A percentile compares a stretch with the other conserved stretches of the same genome.
Evolutionary conservation across 345 rosid genomes (phyloP).

Genomic region (Camelina laxa): DNA sequence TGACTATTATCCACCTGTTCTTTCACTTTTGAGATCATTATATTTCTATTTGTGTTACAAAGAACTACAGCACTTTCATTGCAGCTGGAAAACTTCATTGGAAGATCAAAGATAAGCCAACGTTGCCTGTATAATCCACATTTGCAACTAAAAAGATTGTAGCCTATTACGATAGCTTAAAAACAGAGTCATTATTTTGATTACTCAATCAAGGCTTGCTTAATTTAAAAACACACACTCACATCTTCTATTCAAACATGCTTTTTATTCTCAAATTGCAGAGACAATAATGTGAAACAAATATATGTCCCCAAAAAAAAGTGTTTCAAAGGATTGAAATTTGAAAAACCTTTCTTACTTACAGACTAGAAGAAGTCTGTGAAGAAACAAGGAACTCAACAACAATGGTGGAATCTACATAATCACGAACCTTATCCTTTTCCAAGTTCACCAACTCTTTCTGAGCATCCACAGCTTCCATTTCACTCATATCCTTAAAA

Average conservation of each 20-base stretch:
- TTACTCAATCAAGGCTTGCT: too few species aligned
- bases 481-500: slow-evolving; percentile 55
- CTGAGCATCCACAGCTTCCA: slow-evolving; percentile 54
- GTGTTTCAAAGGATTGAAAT: neutral
- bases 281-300: neutral
- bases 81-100: neutral
- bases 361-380: slow-evolving; percentile 19
- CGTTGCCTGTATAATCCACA: neutral
- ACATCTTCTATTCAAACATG: neutral
- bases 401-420: slow-evolving; percentile 63
- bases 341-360: neutral
- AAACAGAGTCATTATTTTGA: too few species aligned
- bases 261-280: neutral
- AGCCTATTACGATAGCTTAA: too few species aligned
- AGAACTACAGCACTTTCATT: neutral
- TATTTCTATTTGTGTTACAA: neutral
- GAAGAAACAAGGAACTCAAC: slow-evolving; percentile 59
- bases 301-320: neutral
- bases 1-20: neutral
- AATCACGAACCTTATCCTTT: slow-evolving; percentile 66
- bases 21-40: neutral
- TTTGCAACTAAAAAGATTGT: too few species aligned
- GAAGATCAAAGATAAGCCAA: neutral
- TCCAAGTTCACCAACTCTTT: slow-evolving; percentile 47
- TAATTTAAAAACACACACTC: neutral